Conservation (phyloP, 1,284 basidiomycete species). For the Ustilago hordei region DNA sequence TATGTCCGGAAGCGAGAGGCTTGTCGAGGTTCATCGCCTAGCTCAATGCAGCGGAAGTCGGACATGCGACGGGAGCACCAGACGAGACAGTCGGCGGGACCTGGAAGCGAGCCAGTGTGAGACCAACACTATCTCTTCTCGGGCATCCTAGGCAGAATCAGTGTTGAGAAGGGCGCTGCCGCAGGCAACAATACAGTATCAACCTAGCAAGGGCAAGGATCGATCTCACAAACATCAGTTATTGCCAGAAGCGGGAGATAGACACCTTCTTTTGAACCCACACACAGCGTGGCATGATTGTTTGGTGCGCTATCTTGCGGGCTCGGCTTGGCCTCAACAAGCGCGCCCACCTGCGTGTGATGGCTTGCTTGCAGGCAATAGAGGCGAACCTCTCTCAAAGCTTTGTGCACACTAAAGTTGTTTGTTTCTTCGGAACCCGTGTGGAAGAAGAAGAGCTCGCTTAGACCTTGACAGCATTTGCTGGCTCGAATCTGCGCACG, state of each 20-base stretch:
- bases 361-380: neutral
- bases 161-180: neutral
- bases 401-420: neutral
- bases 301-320: neutral
- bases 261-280: constrained; percentile 4
- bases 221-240: constrained; percentile 11
- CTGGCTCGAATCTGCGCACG: constrained; percentile 8
- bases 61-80: neutral
- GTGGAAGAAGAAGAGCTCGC: constrained; percentile 1
- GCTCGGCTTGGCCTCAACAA: neutral
- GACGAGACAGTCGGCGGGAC: neutral
- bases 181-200: neutral
- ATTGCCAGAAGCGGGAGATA: neutral
- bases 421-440: constrained; percentile 1
- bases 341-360: constrained; percentile 3
- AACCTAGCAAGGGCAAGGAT: neutral
- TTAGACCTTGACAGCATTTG: constrained; percentile 11
- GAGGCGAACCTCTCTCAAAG: neutral
- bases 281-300: neutral
- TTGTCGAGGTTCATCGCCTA: neutral
- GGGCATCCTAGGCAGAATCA: neutral
- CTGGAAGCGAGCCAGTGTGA: neutral
- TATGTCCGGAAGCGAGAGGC: neutral
- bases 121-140: neutral
- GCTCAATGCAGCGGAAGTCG: neutral